Evolutionary conservation across 345 rosid species (phyloP), one percentile per base, ranked within the genome.

Genomic region (Adansonia digitata): DNA sequence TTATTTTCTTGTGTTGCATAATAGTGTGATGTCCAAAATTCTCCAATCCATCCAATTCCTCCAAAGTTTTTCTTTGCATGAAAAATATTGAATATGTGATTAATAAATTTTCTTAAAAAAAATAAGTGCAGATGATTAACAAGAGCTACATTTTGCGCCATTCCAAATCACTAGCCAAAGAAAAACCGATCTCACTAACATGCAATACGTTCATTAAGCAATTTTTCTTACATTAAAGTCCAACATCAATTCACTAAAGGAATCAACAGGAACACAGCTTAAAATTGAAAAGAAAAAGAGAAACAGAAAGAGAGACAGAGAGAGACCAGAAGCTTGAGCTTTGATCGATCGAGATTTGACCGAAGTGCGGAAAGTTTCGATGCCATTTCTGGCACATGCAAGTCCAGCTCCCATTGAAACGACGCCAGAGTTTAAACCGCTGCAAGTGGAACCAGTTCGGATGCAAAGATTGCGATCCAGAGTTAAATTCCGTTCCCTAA

Each of bases 261-360:
- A 55, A 8, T 10, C 7, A 71, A 15, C 31, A 9, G 20, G 46
- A 68, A 37, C 68, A 27, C 26, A 26, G 26, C 22, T 31, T 2
- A 51, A 53, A 62, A 40, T 18, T 7, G 7, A 39, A 46, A 55
- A 8, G 2, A 57, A 57, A 51, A 51, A 10, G 24, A n/a, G 9
- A 51, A 27, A 7, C 3, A 12, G 27, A 22, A 35, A 7, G 56
- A 68, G 45, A 40, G 12, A 71, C n/a, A n/a, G 12, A 18, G 55
- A 82, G 92, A 72, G 69, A 92, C 98, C 98, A 69, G 96, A 86
- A 60, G 92, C 86, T 5, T 88, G 90, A 62, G 92, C 88, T 78
- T 78, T 89, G 77, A 89, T 77, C 2, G 91, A 84, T 84, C 89
- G 87, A 72, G 90, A 37, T 84, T 85, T 90, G 53, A 84, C 75